Evolutionary conservation across 2,329 filamentous ascomycete species (phyloP).

Genomic region (Monosporascus sp.): DNA sequence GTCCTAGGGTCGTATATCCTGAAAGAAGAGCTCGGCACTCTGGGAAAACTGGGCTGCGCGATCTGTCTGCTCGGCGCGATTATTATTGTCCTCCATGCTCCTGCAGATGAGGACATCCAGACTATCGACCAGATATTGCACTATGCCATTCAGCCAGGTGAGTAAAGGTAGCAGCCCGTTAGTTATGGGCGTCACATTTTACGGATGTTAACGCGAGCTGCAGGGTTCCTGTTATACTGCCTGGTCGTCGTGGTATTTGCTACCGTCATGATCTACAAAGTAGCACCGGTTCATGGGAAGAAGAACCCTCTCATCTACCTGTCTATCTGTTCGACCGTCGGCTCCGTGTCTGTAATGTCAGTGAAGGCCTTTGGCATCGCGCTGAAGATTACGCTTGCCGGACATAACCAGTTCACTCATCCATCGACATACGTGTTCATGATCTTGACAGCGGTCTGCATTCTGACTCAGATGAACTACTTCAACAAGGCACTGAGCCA

Average conservation of each 20-base stretch:
- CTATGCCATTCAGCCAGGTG: slow-evolving; percentile 89
- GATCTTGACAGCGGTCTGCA: slow-evolving; percentile 88
- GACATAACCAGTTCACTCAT: slow-evolving; percentile 91
- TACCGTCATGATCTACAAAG: slow-evolving; percentile 90
- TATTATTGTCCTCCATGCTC: slow-evolving; percentile 95
- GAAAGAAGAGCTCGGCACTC: slow-evolving; percentile 78
- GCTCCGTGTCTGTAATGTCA: slow-evolving; percentile 97
- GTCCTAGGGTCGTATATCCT: slow-evolving; percentile 94
- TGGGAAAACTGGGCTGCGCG: slow-evolving; percentile 92
- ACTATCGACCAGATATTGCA: slow-evolving; percentile 88
- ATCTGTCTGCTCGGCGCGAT: slow-evolving; percentile 94
- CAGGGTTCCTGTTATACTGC: slow-evolving; percentile 88
- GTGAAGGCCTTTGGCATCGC: slow-evolving; percentile 98
- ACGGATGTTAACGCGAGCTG: slow-evolving; percentile 13
- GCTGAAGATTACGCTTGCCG: slow-evolving; percentile 86
- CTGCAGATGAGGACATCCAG: slow-evolving; percentile 84
- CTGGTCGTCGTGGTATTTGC: slow-evolving; percentile 76
- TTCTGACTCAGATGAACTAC: slow-evolving; percentile 99
- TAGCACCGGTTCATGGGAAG: slow-evolving; percentile 85
- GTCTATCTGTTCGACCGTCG: slow-evolving; percentile 95
- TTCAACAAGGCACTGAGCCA: slow-evolving; percentile 98
- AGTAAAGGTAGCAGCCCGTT: slow-evolving; percentile 16
- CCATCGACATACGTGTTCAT: slow-evolving; percentile 97
- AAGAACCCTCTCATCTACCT: slow-evolving; percentile 95
- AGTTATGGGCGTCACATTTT: too few relatives aligned